A percentile compares a stretch with the other conserved stretches of the same genome.
Evolutionary conservation across 345 rosid genomes (phyloP).

Genomic region (Citrus maxima): DNA sequence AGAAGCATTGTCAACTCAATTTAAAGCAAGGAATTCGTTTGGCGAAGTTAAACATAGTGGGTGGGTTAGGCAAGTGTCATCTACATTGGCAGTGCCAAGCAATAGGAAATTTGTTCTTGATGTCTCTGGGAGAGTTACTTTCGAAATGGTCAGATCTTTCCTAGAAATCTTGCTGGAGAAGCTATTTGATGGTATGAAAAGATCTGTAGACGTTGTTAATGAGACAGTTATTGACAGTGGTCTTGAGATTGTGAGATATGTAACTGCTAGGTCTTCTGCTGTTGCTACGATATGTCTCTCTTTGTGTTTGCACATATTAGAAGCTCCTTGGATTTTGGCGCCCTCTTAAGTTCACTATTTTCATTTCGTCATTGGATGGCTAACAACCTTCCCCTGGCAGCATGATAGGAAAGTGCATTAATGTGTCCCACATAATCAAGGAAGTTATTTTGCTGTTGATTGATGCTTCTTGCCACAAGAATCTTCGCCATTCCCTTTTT

Average conservation of each 20-base stretch:
- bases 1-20: constrained; percentile 14
- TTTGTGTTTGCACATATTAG: constrained; percentile 57
- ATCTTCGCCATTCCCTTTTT: neutral
- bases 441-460: neutral
- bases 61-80: constrained; percentile 58
- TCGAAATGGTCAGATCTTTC: constrained; percentile 67
- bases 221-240: constrained; percentile 46
- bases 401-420: neutral
- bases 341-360: constrained; percentile 29
- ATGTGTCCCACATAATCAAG: neutral
- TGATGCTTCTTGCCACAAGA: neutral
- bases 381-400: neutral
- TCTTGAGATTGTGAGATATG: constrained; percentile 41
- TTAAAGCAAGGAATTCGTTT: constrained; percentile 8
- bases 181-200: constrained; percentile 36
- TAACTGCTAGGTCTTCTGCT: constrained; percentile 48
- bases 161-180: constrained; percentile 57
- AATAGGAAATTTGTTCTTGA: constrained; percentile 71
- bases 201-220: constrained; percentile 31
- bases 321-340: constrained; percentile 55
- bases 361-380: neutral
- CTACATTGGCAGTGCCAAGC: constrained; percentile 58
- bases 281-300: constrained; percentile 51
- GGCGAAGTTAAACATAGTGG: constrained; percentile 18
- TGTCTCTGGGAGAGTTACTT: constrained; percentile 61